Evolutionary conservation across 306 rosid species (phyloP).

Genomic region (Erythrophleum fordii): DNA sequence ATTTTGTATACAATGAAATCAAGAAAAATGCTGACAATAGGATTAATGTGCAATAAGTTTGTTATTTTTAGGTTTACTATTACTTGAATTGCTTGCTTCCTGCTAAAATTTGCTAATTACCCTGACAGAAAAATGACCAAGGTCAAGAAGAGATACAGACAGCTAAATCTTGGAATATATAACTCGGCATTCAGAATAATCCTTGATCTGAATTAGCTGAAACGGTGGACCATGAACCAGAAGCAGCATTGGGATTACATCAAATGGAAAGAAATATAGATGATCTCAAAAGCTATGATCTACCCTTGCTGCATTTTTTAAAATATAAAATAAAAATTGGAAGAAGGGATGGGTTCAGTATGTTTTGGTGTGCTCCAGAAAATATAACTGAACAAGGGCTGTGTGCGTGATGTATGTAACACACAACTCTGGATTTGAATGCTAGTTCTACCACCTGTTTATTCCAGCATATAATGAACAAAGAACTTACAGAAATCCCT

Average conservation of each 20-base stretch:
- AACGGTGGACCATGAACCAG: neutral
- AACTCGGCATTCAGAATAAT: too few relatives aligned
- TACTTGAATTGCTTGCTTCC: neutral
- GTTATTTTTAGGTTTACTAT: too few relatives aligned
- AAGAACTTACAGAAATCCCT: constrained; percentile 49
- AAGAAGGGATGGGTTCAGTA: neutral
- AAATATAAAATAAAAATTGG: too few relatives aligned
- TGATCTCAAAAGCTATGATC: neutral
- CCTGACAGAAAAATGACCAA: neutral
- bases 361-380: neutral
- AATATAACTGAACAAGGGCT: neutral
- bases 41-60: neutral
- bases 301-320: neutral
- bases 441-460: neutral
- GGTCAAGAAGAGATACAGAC: neutral
- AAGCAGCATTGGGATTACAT: too few relatives aligned
- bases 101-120: neutral
- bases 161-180: neutral
- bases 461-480: constrained; percentile 16
- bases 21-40: neutral
- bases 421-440: neutral
- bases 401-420: neutral
- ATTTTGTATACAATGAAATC: neutral
- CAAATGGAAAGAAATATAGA: neutral
- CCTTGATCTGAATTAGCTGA: neutral